Base-by-base conservation (phyloP, 129 eudicot genomes). In the Flaveria bidentis region DNA sequence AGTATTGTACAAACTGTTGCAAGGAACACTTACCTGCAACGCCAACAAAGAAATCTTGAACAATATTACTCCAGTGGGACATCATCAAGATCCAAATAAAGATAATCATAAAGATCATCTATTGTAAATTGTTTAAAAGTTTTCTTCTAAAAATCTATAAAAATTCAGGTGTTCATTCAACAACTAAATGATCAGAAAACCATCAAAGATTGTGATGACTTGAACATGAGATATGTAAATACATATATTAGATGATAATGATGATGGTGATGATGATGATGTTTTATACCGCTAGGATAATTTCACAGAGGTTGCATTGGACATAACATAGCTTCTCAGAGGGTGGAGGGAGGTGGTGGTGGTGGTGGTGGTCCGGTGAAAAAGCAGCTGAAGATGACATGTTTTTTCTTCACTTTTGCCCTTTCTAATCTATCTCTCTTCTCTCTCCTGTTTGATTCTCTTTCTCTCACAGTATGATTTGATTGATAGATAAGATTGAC, bases 321-420 rank as follows among this genome's bases (percentile, higher is more conserved):
- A 94, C 92, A 77, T 91, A 94, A 66, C 97, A 94, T 80, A 94
- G 97, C 77, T 90, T 89, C 79, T 94, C 98, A 71, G 94, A 79
- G 69, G 89, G 79, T 25, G 93, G 83, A 72, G 93, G 84, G 85
- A 84, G 76, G 82, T 74, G 87, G 90, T 84, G 90, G 84, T 85
- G 82, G 76, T 77, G 84, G 75, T 73, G 88, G 87, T 79, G 84
- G 83, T 88, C 95, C 86, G 95, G 96, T 71, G 87, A 65, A 84
- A 84, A 87, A 65, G 88, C 72, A 87, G 92, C 83, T 65, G 99
- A 94, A 76, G 96, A 88, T 61, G 99, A 94, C 99, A 91, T 91
- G 60, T 79, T 87, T 78, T 69, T 81, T 36, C 39, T 41, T 52
- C 15, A 49, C 65, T 67, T 57, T 67, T 50, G 67, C 60, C 68